phyloP scores from a whole-genome alignment of 1,284 basidiomycete genomes.

The Coniferiporia sulphurascens region DNA sequence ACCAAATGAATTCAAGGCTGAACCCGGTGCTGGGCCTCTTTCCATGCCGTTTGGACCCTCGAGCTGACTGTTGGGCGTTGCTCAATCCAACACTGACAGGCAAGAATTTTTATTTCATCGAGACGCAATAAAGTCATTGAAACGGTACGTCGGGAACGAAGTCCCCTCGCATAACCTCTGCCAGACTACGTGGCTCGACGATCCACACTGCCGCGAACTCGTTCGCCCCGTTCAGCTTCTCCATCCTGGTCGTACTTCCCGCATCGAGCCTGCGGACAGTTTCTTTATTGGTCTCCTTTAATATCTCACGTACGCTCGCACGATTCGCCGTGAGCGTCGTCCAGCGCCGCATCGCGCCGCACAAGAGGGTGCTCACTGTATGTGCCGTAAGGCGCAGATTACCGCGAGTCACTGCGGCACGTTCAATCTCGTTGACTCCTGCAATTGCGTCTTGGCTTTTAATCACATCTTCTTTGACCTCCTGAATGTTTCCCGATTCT shows the following conservation, averaged over 20 bases:
- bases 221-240: conserved; percentile 19
- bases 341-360: conserved; percentile 66
- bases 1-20: no score
- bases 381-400: conserved; percentile 61
- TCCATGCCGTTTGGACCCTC: no score
- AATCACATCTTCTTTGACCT: conserved; percentile 6
- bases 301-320: conserved; percentile 68
- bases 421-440: conserved; percentile 36
- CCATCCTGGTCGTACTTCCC: conserved; percentile 24
- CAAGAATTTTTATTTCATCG: no score
- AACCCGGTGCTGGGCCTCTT: no score
- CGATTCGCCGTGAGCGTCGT: conserved; percentile 80
- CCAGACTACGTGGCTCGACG: conserved; percentile 69
- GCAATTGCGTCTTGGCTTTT: conserved; percentile 2
- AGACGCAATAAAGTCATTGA: no score
- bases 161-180: conserved; percentile 55
- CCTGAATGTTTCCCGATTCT: neutral
- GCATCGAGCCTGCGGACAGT: neutral
- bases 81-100: no score
- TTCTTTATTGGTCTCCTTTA: conserved; percentile 47
- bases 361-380: conserved; percentile 63
- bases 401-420: conserved; percentile 48
- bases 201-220: conserved; percentile 59
- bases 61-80: no score
- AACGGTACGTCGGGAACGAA: neutral